These are phyloP conservation scores for Neurospora sp. DNA, from an alignment of 495 filamentous ascomycete species.

Conservation along the genomic window DNA sequence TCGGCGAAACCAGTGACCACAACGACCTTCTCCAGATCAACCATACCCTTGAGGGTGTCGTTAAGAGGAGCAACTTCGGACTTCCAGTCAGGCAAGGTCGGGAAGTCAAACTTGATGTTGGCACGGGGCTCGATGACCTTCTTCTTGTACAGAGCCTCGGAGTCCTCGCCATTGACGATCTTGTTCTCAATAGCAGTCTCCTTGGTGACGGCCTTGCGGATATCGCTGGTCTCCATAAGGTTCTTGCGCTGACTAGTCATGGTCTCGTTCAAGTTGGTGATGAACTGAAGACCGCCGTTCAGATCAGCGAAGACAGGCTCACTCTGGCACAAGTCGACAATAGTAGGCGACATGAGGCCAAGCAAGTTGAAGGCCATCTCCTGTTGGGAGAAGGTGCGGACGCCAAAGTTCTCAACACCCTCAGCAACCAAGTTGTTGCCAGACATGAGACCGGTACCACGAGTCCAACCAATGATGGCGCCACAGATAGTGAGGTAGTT, in stretches of 20 bases:
- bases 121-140: slow-evolving; percentile 86
- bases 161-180: slow-evolving; percentile 88
- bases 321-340: slow-evolving; percentile 90
- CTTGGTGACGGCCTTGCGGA: slow-evolving; percentile 85
- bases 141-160: slow-evolving; percentile 88
- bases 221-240: slow-evolving; percentile 87
- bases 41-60: slow-evolving; percentile 85
- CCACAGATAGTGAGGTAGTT: slow-evolving; percentile 98
- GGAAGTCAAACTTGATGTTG: slow-evolving; percentile 96
- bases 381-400: slow-evolving; percentile 96
- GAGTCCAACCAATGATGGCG: slow-evolving; percentile 98
- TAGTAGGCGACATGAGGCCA: slow-evolving; percentile 86
- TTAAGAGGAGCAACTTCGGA: slow-evolving; percentile 82
- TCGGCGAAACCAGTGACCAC: slow-evolving; percentile 96
- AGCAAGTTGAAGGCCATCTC: slow-evolving; percentile 99
- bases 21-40: slow-evolving; percentile 93
- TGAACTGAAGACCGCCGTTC: slow-evolving; percentile 94
- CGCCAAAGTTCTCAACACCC: slow-evolving; percentile 90
- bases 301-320: slow-evolving; percentile 96
- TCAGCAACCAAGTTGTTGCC: slow-evolving; percentile 97
- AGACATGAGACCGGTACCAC: slow-evolving; percentile 95
- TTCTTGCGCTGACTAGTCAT: slow-evolving; percentile 86
- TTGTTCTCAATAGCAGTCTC: slow-evolving; percentile 97
- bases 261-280: slow-evolving; percentile 89
- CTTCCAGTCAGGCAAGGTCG: slow-evolving; percentile 81